Base-by-base conservation (phyloP, 305 asterid species). In the Fraxinus dipetala region DNA sequence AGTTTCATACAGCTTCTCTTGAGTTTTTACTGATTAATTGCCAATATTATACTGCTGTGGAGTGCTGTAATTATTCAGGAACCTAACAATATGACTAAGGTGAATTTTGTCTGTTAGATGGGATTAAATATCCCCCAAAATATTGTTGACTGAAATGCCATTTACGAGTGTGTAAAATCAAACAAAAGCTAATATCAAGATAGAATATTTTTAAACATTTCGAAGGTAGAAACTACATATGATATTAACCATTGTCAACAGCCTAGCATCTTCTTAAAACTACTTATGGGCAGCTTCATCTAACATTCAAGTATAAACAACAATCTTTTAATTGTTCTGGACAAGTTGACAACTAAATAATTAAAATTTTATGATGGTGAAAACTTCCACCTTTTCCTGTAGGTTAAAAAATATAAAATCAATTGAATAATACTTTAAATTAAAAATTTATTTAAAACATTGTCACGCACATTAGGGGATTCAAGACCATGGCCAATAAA, bases 401-500 rank as follows among this genome's bases (percentile, higher is more conserved):
- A 30, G 77, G 38, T 35, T 22, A 72, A 28, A 20, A 65, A 67
- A 38, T 26, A 67, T 67, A 67, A 51, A 69, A 54, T 40, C 76
- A 84, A 83, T 40, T 22, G 69, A 74, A 75, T 28, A 80, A 65
- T 51, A 76, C 70, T 73, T 36, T 73, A 78, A 80, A 82, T 72
- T 81, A 83, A 76, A 75, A 22, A 77, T 16, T 74, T 74, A 78
- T n/a, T 67, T 26, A 75, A 84, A 84, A 69, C 56, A 59, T 72
- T 73, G 82, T 80, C 82, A 89, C 97, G 61, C 89, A 96, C 99
- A 85, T 90, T 83, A 83, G 95, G 90, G 86, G 98, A 90, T 87
- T 96, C 99, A 83, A 94, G 96, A 87, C 93, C 97, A 85, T 93
- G 96, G 85, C 99, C 99, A 89, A 96, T 90, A 91, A 94, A 85